Base-by-base conservation (phyloP, 2,329 filamentous ascomycete genomes). In the Diaporthe capsici region DNA sequence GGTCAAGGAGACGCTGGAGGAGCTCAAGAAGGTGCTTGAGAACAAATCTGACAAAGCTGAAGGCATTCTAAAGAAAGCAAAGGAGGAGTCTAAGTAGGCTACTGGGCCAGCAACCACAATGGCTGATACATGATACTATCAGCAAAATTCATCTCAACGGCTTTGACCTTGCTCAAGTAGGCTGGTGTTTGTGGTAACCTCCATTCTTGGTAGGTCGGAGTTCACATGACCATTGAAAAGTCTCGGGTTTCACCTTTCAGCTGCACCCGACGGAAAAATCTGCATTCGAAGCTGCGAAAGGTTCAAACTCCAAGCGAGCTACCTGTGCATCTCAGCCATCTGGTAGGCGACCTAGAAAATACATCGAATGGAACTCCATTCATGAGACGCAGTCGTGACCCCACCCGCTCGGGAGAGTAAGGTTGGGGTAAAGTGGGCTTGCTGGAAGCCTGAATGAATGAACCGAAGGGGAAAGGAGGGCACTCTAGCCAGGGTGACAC, bases 1-100 rank as follows among this genome's bases (percentile, higher is more conserved):
- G 51, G 82, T 94, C 71, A 91, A 92, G 84, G 92, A 94, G 81
- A 93, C 93, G 0, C 86, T 94, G 67, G 88, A 92, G 60, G 92
- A 94, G 82, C 85, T 94, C 63, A 87, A 89, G 81, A 86, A 92
- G 82, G 88, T 94, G 42, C 85, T 94, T 57, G 90, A 92, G 82
- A 90, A 90, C 81, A 89, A 90, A 84, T 85, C 86, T 0, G 81
- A 88, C 65, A 86, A 90, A 83, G 88, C 90, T 0, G 86, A 92
- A 80, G 88, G 93, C 78, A 87, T 93, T 79, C 84, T 85, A 4
- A 86, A 92, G 2, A 88, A 90, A 79, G 89, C 86, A 22, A 86
- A 88, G 83, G 86, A 90, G 78, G 85, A 88, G 37, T 80, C 82
- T 3, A 85, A 86, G 70, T 87, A 81, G 76, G 25, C 55, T 31